Evolutionary conservation across 805 yeast species (phyloP).

Genomic region (Lachancea meyersii): DNA sequence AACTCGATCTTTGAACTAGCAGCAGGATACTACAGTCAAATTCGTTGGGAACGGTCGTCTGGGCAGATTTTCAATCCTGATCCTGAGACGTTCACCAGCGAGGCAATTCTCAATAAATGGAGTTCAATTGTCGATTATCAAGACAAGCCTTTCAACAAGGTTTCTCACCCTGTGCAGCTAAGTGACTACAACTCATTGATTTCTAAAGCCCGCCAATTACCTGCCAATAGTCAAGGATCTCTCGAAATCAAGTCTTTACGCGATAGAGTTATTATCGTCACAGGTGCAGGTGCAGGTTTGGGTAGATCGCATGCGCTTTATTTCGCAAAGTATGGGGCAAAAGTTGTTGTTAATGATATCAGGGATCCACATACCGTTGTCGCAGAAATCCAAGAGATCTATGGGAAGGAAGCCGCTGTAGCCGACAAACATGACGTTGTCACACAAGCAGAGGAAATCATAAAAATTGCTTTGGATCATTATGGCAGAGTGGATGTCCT

Average conservation of each 20-base stretch:
- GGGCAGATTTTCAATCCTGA: slow-evolving; percentile 83
- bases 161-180: slow-evolving; percentile 63
- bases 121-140: slow-evolving; percentile 57
- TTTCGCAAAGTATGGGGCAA: slow-evolving; percentile 89
- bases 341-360: slow-evolving; percentile 89
- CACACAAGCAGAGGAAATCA: slow-evolving; percentile 63
- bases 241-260: slow-evolving; percentile 51
- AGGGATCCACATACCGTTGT: slow-evolving; percentile 69
- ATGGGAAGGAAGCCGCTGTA: slow-evolving; percentile 72
- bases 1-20: slow-evolving; percentile 88
- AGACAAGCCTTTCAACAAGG: slow-evolving; percentile 47
- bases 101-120: slow-evolving; percentile 66
- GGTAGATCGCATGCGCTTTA: slow-evolving; percentile 84
- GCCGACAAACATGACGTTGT: slow-evolving; percentile 81
- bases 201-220: slow-evolving; percentile 44
- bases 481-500: slow-evolving; percentile 83
- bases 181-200: slow-evolving; percentile 64
- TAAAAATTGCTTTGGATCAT: slow-evolving; percentile 65
- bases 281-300: slow-evolving; percentile 94
- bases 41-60: slow-evolving; percentile 89
- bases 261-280: slow-evolving; percentile 81
- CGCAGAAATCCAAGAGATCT: slow-evolving; percentile 54
- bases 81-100: slow-evolving; percentile 65
- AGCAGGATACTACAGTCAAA: slow-evolving; percentile 86
- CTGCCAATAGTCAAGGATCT: slow-evolving; percentile 53